Evolutionary conservation across 305 asterid genomes (phyloP), one percentile per base, ranked within the genome.

Genomic region (Solanum hybrid): DNA sequence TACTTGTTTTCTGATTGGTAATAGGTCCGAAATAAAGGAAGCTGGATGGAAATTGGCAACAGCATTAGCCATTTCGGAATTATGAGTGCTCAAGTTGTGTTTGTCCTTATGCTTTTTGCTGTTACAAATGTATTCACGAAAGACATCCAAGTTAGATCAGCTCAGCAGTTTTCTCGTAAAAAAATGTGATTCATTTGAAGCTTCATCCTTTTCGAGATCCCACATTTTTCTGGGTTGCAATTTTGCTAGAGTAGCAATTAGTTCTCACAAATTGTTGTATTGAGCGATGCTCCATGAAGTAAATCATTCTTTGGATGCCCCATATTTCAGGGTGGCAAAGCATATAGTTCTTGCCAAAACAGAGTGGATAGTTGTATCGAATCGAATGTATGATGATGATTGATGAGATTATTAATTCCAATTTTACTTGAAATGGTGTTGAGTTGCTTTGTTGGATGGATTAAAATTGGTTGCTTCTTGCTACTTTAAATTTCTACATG

Each of bases 1-100:
- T 83, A 29, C 88, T 85, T 85, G n/a, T 86, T 86, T 81, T 87
- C 45, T 37, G 77, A 65, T 87, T 70, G 78, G 39, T 89, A 45
- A 89, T 94, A 97, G 99, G 99, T 96, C 65, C 94, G 89, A 80
- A 97, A 97, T 86, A 96, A 97, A 5, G 99, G 99, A 89, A 96
- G 99, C 93, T 97, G 99, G 99, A 97, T 97, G 99, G 99, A 97
- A 92, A 97, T 97, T 27, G 99, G 99, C 2, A 97, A 97, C 96
- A 96, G 95, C 95, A 97, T 97, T 5, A 97, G 99, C 94, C 99
- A 97, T 94, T 97, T 96, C n/a, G 99, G 99, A 14, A 97, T 96
- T 81, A 96, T 97, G 99, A 97, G 99, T 87, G 99, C 99, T 61
- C 98, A 96, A 89, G 99, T 97, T 29, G 99, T 96, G 91, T 96